phyloP scores from a whole-genome alignment of 2,329 filamentous ascomycete genomes.

The Lachnellula suecica region DNA sequence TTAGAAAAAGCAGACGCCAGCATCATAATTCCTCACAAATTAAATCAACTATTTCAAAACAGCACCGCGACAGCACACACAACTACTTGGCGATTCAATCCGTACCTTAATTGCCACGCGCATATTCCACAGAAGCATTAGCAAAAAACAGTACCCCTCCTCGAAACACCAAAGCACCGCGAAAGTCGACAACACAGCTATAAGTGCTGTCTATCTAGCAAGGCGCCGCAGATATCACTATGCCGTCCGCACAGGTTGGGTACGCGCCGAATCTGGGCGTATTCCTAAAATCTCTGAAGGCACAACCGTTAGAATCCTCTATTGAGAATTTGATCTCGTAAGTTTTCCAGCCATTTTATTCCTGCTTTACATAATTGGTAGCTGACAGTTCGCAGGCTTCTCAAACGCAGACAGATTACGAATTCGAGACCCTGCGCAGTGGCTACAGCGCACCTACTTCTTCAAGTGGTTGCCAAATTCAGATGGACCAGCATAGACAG shows the following conservation, averaged over 20 bases:
- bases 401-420: slow-evolving; percentile 88
- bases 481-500: slow-evolving; percentile 75
- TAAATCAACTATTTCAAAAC: too few relatives aligned
- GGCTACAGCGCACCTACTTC: slow-evolving; percentile 84
- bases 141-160: neutral
- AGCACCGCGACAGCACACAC: too few relatives aligned
- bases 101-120: too few relatives aligned
- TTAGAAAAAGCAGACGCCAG: neutral
- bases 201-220: neutral
- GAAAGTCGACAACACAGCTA: neutral
- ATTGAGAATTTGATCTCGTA: slow-evolving; percentile 83
- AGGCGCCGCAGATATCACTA: slow-evolving; percentile 32
- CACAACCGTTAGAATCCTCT: slow-evolving; percentile 73
- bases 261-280: slow-evolving; percentile 73
- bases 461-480: slow-evolving; percentile 80
- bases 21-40: neutral
- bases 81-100: too few relatives aligned
- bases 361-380: neutral
- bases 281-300: slow-evolving; percentile 77
- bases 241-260: slow-evolving; percentile 49
- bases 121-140: too few relatives aligned
- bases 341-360: slow-evolving; percentile 17
- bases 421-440: slow-evolving; percentile 87
- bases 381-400: slow-evolving; percentile 49
- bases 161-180: neutral